Base-by-base conservation (phyloP, 164 flowering plant species). In the Annona cherimola region DNA sequence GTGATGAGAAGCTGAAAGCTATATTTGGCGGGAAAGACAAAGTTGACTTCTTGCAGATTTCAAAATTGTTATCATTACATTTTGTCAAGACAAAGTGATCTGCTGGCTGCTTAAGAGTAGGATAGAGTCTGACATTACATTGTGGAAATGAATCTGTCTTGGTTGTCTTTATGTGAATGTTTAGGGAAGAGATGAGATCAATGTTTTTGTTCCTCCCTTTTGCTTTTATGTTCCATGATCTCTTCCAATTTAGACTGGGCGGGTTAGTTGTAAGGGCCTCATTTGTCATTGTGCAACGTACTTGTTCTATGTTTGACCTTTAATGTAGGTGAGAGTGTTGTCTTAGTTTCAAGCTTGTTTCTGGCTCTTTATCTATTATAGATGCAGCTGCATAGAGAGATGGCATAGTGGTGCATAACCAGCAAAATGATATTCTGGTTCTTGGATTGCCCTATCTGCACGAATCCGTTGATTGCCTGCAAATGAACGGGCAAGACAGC, bases 1-100 rank as follows among this genome's bases (percentile, higher is more conserved):
- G 93, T 75, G 97, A 91, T 76, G 88, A 79, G 66, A 90, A 87
- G 82, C 88, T 90, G 82, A 91, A 89, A 87, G 70, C 80, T 12
- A 65, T 91, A 20, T 89, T 91, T 74, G 82, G 74, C 26, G 92
- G 91, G 44, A 87, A 81, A 74, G 90, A 89, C 26, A 82, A 73
- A 50, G 88, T 92, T 69, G 85, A 84, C 46, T 78, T 92, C 66
- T 76, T 86, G 57, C 93, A 92, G 80, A 79, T 92, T 54, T 82
- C 79, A 0, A 84, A 76, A 42, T 69, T 87, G 79, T 75, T 90
- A 26, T 35, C 80, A 9, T 74, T 39, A 2, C 94, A 91, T 70
- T 91, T 91, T 68, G 76, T 82, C 62, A 87, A 87, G 84, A 55
- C 84, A 39, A 63, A 4, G 19, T 86, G 83, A 81, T 39, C 61